Evolutionary conservation across 495 filamentous ascomycete species (phyloP).

Genomic region (Podospora comata): DNA sequence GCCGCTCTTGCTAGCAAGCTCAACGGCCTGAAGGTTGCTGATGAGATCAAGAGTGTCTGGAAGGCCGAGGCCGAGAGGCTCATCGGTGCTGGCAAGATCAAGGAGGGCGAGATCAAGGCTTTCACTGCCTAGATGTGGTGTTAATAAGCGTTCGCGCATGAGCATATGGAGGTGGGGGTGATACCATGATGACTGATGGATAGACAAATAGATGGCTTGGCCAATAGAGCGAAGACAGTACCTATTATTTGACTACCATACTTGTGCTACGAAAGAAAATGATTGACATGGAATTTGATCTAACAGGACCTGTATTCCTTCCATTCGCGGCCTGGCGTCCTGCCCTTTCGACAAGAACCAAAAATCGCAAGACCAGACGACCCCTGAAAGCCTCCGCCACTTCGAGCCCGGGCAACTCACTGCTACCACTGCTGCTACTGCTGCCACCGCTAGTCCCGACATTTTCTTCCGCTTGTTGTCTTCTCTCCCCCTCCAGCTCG

Average conservation of each 20-base stretch:
- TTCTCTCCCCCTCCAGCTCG: not conserved
- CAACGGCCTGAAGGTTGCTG: slow-evolving; percentile 65
- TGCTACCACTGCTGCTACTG: not conserved
- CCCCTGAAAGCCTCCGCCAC: not conserved
- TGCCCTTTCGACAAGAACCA: not conserved
- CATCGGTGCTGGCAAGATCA: slow-evolving; percentile 74
- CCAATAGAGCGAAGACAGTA: slow-evolving; percentile 1
- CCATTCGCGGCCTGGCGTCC: not conserved
- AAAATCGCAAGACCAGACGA: not conserved
- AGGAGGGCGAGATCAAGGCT: slow-evolving; percentile 64
- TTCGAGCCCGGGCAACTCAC: not conserved
- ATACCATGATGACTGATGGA: slow-evolving; percentile 3
- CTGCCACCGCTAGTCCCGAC: too few species aligned
- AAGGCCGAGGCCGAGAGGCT: slow-evolving; percentile 68
- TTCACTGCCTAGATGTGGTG: slow-evolving; percentile 29
- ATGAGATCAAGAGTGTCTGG: slow-evolving; percentile 65
- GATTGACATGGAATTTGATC: not conserved
- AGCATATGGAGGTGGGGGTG: slow-evolving; percentile 6
- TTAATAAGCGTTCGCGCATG: slow-evolving; percentile 5
- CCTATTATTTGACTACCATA: not conserved
- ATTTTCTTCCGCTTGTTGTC: not conserved
- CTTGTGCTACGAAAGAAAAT: not conserved
- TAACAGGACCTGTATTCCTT: not conserved
- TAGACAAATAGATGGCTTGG: slow-evolving; percentile 7
- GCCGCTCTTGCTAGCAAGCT: slow-evolving; percentile 74